A percentile compares a stretch with the other conserved stretches of the same genome.
Conservation (phyloP, 352 stramenopile species). For the Globisporangium polare region DNA sequence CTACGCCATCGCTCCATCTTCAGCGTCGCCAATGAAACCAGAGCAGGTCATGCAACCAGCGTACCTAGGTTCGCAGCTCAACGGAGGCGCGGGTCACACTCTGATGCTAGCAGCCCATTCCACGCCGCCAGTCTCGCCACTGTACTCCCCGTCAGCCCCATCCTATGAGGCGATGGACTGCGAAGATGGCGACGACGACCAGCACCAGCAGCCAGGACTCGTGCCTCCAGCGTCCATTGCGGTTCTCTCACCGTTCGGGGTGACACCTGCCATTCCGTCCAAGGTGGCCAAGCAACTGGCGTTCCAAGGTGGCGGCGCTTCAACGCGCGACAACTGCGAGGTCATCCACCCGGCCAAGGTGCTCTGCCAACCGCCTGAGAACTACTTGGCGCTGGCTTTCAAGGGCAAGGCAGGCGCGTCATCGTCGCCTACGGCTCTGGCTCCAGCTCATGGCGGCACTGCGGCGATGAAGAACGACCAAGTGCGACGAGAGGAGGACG, state of each 20-base stretch:
- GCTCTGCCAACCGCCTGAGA: not conserved
- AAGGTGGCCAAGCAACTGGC: slow-evolving; percentile 5
- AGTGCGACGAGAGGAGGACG: slow-evolving; percentile 23
- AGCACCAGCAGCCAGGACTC: not conserved
- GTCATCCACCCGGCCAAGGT: slow-evolving; percentile 12
- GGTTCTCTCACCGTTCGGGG: not conserved
- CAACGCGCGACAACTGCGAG: not conserved
- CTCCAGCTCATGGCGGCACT: not conserved
- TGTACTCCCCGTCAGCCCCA: slow-evolving; percentile 25
- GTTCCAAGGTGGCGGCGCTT: not conserved
- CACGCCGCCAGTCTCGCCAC: slow-evolving; percentile 16
- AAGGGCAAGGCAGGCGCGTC: slow-evolving; percentile 19
- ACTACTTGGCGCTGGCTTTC: slow-evolving; percentile 54
- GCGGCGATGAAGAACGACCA: slow-evolving; percentile 17
- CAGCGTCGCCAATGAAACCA: not conserved
- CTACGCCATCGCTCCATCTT: not conserved
- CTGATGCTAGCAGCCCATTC: slow-evolving; percentile 6
- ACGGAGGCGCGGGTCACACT: not conserved
- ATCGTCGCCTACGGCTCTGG: not conserved
- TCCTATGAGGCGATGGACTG: slow-evolving; percentile 18
- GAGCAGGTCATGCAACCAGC: not conserved
- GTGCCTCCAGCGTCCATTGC: not conserved
- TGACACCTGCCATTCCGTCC: not conserved
- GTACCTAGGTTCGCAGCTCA: not conserved
- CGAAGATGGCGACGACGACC: not conserved